Base-by-base conservation (phyloP, 805 yeast species). In the Zygosaccharomyces bailii region DNA sequence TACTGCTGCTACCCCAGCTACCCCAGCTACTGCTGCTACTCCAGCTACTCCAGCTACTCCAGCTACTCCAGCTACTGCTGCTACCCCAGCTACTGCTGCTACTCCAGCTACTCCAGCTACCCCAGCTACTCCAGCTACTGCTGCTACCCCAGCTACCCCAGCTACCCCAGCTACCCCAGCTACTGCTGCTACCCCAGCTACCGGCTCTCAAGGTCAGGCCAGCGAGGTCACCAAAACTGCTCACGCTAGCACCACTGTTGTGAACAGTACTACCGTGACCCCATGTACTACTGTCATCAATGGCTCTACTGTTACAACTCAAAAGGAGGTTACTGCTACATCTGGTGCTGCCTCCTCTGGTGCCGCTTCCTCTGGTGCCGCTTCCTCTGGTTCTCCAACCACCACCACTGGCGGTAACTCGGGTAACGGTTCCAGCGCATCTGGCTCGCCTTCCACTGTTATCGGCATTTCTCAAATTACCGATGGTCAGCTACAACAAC, bases 401-500 rank as follows among this genome's bases (percentile, higher is more conserved):
- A 45, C 70, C 33, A 43, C 65, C 24, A 23, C 66, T 19, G 34
- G 63, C 30, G 43, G 67, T 21, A 34, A 68, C 17, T 23, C 39
- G 14, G 39, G 31, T 24, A 29, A 19, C 4, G 38, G 27, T 34
- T 14, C 39, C 30, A 21, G 8, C 25, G 25, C 5, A 9, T 25
- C 31, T 16, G 31, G 31, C 16, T 10, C 31, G 17, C 45, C 61
- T 20, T 25, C 63, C 21, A 48, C 65, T 39, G 44, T 57, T 39
- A 49, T 50, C 30, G 49, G 65, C 16, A 48, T 62, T 17, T 49
- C 68, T 18, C 52, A 54, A 42, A 68, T 50, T 72, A 58, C 71
- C 52, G 83, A 78, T 53, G 82, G 83, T 59, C 83, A 78, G 65
- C 65, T 76, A 55, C 82, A 66, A 50, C 70, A 75, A 35, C 67